Conservation (phyloP, 2,329 filamentous ascomycete genomes). For the Colletotrichum sp. region DNA sequence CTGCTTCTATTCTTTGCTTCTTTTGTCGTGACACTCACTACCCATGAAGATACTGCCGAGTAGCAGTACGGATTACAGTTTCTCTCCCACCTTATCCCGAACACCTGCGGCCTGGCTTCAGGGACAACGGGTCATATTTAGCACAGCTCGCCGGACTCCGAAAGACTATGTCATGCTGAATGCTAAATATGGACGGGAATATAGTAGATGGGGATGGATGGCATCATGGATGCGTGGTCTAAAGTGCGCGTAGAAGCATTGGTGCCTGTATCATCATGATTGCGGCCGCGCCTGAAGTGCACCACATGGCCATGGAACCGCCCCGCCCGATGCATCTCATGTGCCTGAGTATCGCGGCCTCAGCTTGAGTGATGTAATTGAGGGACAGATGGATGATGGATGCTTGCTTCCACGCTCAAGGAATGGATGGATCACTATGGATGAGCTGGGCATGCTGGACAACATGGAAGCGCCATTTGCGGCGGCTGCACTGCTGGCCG, state of each 20-base stretch:
- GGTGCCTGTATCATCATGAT: conserved; percentile 4
- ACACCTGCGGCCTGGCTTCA: background rate
- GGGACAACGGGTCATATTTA: background rate
- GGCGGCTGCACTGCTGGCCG: background rate
- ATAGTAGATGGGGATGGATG: background rate
- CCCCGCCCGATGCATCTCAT: background rate
- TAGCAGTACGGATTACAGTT: background rate
- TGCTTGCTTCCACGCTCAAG: background rate
- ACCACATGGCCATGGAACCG: background rate
- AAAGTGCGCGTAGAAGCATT: background rate
- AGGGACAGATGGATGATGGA: background rate
- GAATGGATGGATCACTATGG: background rate
- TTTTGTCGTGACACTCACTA: background rate
- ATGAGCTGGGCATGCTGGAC: background rate
- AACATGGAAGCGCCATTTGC: background rate
- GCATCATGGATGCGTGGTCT: background rate
- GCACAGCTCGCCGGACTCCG: conserved; percentile 4
- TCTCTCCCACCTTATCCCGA: background rate
- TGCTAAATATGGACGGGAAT: conserved; percentile 5
- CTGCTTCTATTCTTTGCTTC: background rate
- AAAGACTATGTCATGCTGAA: conserved; percentile 2
- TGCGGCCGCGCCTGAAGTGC: background rate
- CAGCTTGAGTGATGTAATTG: background rate
- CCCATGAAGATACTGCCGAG: background rate
- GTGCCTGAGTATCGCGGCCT: background rate